Base-by-base conservation (phyloP, 371 early-diverging fungal genomes). In the Blakeslea trispora region DNA sequence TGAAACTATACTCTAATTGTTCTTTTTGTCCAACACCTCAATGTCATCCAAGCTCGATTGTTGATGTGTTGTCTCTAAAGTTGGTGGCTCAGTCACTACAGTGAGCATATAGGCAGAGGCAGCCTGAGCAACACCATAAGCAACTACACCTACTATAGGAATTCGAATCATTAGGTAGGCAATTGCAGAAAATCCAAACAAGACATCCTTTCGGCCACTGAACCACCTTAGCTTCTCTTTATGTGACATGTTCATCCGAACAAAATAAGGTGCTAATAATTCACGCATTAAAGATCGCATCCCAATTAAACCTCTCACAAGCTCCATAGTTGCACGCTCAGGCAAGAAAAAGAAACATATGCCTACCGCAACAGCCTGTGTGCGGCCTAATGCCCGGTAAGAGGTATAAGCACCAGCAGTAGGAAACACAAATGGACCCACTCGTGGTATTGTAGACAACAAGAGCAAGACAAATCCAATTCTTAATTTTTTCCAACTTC, bases 261-360 rank as follows among this genome's bases (percentile, higher is more conserved):
- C 72, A 70, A 87, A 85, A 60, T 87, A 87, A 15, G 88, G 88
- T 32, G 82, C 85, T 22, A 87, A 41, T 34, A 87, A 55, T 57
- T 87, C 86, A 43, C 88, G 79, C 61, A 79, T 82, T 52, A 87
- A 64, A 5, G 85, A 71, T 28, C 88, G 69, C 72, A 83, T 82
- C 23, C 78, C 81, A 60, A 82, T 82, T 61, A 85, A 71, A 0
- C 81, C 81, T 44, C 81, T 74, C 15, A 85, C 66, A 14, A 84
- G 41, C 11, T 64, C 61, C 32, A 82, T 68, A 1, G 72, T 67
- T 2, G 68, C 59, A 57, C 57, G 58, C 32, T 64, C 67, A n/a
- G 81, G 81, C 40, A 78, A 47, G 50, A 85, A 61, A 55, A 71
- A 64, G 60, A 79, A 73, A 55, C 74, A 64, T 31, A 81, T 58